Evolutionary conservation across 192 early-diverging fungal genomes (phyloP).

Genomic region (Coemansia sp.): DNA sequence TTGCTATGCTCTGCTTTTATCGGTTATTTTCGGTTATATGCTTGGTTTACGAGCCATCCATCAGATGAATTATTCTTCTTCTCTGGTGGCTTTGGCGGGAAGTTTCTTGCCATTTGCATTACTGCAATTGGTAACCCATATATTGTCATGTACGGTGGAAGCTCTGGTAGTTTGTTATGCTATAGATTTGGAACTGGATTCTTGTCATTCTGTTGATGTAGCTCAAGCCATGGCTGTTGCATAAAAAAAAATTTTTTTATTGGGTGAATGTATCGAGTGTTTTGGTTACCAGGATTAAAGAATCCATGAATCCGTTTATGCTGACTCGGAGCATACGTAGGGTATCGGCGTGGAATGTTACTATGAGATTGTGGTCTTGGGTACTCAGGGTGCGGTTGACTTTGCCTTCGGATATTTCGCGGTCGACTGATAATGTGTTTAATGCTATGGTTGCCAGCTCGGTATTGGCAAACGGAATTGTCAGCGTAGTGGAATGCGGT

Average conservation of each 20-base stretch:
- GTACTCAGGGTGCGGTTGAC: slow-evolving; percentile 14
- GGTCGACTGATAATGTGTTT: slow-evolving; percentile 31
- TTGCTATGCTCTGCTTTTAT: slow-evolving; percentile 39
- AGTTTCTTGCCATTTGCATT: slow-evolving; percentile 46
- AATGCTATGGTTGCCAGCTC: slow-evolving; percentile 30
- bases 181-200: slow-evolving; percentile 43
- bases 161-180: slow-evolving; percentile 53
- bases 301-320: slow-evolving; percentile 54
- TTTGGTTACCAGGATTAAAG: slow-evolving; percentile 42
- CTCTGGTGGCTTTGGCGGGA: slow-evolving; percentile 32
- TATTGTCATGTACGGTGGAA: slow-evolving; percentile 47
- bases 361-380: slow-evolving; percentile 13
- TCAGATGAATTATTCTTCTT: slow-evolving; percentile 23
- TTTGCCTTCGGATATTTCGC: slow-evolving; percentile 38
- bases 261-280: slow-evolving; percentile 42
- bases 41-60: slow-evolving; percentile 32
- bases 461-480: slow-evolving; percentile 27
- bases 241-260: not conserved
- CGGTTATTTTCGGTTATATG: slow-evolving; percentile 39
- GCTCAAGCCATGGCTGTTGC: slow-evolving; percentile 28
- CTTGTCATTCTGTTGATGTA: slow-evolving; percentile 50
- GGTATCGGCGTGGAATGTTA: slow-evolving; percentile 21
- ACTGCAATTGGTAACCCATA: slow-evolving; percentile 47
- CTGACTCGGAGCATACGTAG: slow-evolving; percentile 44
- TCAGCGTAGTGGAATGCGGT: slow-evolving; percentile 27